These are phyloP conservation scores for Avena atlantica DNA, from an alignment of 176 grass and related monocot genomes.

Conservation along the genomic window DNA sequence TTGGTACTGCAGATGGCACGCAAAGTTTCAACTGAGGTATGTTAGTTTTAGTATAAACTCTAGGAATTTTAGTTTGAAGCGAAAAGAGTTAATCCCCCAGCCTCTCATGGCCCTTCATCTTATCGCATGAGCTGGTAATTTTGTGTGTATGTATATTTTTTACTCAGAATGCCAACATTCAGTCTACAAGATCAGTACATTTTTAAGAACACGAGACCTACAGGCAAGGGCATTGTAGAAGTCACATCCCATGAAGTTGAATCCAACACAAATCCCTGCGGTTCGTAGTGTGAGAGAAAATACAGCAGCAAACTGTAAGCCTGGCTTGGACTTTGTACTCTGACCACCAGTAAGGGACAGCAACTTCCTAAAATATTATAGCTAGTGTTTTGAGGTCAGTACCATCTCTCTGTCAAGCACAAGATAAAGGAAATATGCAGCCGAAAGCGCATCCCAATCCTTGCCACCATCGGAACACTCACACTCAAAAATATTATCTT, in stretches of 20 bases:
- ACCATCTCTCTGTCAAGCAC: conserved; percentile 53
- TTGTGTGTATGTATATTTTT: too few species aligned
- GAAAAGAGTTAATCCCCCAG: neutral
- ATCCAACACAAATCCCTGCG: conserved; percentile 90
- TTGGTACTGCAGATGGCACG: neutral
- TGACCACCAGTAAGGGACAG: conserved; percentile 87
- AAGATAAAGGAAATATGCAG: neutral
- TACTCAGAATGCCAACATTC: neutral
- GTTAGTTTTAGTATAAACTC: neutral
- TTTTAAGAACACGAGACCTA: conserved; percentile 40
- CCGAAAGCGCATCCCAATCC: too few species aligned
- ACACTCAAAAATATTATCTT: too few species aligned
- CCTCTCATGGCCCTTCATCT: neutral
- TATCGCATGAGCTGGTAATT: too few species aligned
- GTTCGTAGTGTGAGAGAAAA: conserved; percentile 85
- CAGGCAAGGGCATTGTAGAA: conserved; percentile 96
- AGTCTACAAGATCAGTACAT: neutral
- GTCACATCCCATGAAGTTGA: conserved; percentile 92
- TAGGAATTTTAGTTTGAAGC: neutral
- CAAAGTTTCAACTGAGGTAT: conserved; percentile 13
- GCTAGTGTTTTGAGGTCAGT: conserved; percentile 68
- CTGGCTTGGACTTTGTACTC: conserved; percentile 91
- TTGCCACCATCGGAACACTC: too few species aligned
- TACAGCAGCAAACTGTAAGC: conserved; percentile 78
- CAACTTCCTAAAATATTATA: conserved; percentile 90